These are phyloP conservation scores for Umbelopsis sp. DNA, from an alignment of 192 early-diverging fungal genomes.

Conservation along the genomic window DNA sequence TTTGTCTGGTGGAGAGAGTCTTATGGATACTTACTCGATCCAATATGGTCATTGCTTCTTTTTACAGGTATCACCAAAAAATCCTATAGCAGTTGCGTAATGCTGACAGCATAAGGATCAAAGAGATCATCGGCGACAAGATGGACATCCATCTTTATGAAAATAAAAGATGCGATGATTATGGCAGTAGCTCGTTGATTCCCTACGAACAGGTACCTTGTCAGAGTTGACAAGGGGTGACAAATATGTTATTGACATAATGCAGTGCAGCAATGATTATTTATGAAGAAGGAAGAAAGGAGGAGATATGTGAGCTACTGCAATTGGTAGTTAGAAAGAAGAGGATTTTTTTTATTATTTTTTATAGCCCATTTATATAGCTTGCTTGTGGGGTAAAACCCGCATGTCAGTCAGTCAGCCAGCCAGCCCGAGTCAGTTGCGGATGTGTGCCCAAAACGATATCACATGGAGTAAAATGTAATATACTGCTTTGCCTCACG, in stretches of 20 bases:
- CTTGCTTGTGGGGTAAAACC: no score
- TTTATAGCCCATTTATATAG: no score
- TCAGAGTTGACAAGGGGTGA: background rate
- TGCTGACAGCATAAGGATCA: background rate
- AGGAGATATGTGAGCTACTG: background rate
- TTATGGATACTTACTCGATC: background rate
- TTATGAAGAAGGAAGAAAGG: background rate
- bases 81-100: background rate
- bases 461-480: no score
- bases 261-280: background rate
- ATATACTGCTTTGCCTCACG: no score
- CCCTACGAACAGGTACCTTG: slow-evolving; percentile 12
- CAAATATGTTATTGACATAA: no score
- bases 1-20: background rate
- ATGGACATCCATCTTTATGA: slow-evolving; percentile 8
- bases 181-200: slow-evolving; percentile 12
- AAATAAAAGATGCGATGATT: slow-evolving; percentile 11
- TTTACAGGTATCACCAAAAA: background rate
- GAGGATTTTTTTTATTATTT: no score
- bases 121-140: slow-evolving; percentile 5
- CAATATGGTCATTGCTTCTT: background rate
- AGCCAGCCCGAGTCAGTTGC: no score
- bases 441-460: no score
- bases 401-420: no score
- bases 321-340: no score